Evolutionary conservation across 805 yeast genomes (phyloP).

Genomic region (Brettanomyces naardenensis): DNA sequence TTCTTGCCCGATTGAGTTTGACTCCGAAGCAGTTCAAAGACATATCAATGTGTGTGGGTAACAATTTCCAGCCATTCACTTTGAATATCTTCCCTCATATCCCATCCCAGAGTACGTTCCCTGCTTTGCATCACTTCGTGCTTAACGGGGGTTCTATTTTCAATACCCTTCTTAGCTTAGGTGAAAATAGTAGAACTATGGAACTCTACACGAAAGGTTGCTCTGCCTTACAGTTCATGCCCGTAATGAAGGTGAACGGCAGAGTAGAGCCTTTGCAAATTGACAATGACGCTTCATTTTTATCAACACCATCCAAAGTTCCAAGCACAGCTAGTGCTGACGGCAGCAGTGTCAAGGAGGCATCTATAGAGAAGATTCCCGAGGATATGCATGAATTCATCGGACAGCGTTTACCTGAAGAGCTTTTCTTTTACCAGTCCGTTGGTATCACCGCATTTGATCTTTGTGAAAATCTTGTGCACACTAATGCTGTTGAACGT

Average conservation of each 20-base stretch:
- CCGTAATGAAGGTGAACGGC: conserved; percentile 66
- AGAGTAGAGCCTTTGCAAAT: conserved; percentile 37
- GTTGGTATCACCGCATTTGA: conserved; percentile 64
- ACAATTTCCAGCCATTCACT: conserved; percentile 60
- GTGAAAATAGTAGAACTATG: conserved; percentile 35
- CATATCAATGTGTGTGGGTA: conserved; percentile 71
- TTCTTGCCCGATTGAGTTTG: conserved; percentile 54
- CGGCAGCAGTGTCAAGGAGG: conserved; percentile 10
- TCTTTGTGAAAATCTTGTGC: conserved; percentile 57
- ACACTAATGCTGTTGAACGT: conserved; percentile 54
- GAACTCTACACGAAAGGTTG: conserved; percentile 59
- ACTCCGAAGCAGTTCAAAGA: conserved; percentile 66
- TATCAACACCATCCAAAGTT: conserved; percentile 9
- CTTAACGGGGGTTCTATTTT: conserved; percentile 37
- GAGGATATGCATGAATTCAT: conserved; percentile 74
- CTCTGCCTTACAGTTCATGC: conserved; percentile 61
- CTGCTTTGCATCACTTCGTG: conserved; percentile 25
- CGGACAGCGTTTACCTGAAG: conserved; percentile 82
- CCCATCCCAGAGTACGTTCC: conserved; percentile 24
- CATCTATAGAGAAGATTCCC: conserved; percentile 40
- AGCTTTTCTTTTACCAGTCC: conserved; percentile 72
- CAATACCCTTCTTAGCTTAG: conserved; percentile 37
- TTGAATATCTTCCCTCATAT: conserved; percentile 40
- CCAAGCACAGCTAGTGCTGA: conserved; percentile 6
- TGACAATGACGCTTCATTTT: conserved; percentile 1